A percentile compares a stretch with the other conserved stretches of the same genome.
These are phyloP conservation scores for Solanum sejunctum DNA, from an alignment of 257 asterid species.

Conservation along the genomic window DNA sequence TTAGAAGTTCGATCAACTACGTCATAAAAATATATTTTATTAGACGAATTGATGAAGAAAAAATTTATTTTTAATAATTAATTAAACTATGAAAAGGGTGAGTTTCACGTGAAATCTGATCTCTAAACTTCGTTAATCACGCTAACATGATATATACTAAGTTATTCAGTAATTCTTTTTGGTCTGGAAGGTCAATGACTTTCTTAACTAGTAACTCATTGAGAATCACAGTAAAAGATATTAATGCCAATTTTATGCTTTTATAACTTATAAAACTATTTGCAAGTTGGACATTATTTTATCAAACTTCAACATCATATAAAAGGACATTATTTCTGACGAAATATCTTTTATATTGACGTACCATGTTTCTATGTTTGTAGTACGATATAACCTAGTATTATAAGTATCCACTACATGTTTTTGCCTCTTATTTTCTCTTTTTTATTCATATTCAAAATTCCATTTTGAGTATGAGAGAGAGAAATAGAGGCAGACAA, in stretches of 20 bases:
- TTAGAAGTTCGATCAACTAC: not conserved
- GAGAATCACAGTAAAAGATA: not conserved
- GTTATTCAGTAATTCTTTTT: too few species aligned
- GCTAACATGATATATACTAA: too few species aligned
- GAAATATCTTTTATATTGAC: not conserved
- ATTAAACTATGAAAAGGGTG: not conserved
- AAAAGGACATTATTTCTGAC: not conserved
- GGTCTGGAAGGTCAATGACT: too few species aligned
- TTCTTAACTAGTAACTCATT: too few species aligned
- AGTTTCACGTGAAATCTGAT: not conserved
- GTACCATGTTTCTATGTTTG: not conserved
- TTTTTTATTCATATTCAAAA: not conserved
- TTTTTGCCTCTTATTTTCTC: not conserved
- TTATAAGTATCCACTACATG: not conserved
- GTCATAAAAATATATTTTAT: not conserved
- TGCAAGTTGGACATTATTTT: not conserved
- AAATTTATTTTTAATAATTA: not conserved
- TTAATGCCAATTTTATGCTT: not conserved
- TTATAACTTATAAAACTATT: not conserved
- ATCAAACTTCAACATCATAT: not conserved
- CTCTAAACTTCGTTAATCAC: not conserved
- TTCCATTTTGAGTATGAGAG: not conserved
- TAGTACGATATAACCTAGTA: not conserved
- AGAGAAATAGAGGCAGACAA: not conserved
- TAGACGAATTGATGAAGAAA: not conserved